phyloP scores from a whole-genome alignment of 768 basidiomycete genomes.

The Naematelia encephala region DNA sequence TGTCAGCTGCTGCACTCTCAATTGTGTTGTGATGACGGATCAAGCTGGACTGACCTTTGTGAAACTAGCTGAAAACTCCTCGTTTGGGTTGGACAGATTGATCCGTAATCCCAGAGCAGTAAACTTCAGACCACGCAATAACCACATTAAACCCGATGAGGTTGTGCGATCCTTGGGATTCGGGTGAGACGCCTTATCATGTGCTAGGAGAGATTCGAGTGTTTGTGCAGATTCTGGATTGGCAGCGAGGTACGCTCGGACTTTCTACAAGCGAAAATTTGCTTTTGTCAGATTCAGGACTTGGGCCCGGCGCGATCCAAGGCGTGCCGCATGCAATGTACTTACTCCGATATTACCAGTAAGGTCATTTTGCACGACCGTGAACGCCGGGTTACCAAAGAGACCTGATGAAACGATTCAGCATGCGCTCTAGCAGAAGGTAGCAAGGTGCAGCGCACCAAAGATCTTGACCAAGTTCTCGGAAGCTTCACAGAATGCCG shows the following conservation, averaged over 20 bases:
- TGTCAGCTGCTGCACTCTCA: too few relatives aligned
- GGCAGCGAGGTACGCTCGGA: constrained; percentile 71
- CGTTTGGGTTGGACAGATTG: constrained; percentile 63
- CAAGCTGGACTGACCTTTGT: constrained; percentile 50
- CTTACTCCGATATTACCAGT: constrained; percentile 84
- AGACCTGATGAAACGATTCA: constrained; percentile 59
- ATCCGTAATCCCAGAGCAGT: constrained; percentile 63
- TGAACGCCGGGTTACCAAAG: constrained; percentile 78
- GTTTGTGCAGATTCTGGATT: constrained; percentile 66
- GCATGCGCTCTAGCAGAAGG: background rate
- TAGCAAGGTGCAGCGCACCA: constrained; percentile 56
- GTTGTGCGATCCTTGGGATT: constrained; percentile 63
- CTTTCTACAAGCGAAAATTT: constrained; percentile 64
- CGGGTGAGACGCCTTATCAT: constrained; percentile 74
- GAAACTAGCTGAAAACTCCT: constrained; percentile 73
- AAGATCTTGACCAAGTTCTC: constrained; percentile 86
- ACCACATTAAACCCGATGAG: constrained; percentile 90
- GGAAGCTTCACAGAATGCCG: constrained; percentile 80
- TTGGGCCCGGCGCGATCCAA: background rate
- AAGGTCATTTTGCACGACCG: constrained; percentile 76
- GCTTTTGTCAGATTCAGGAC: background rate
- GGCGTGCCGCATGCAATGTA: constrained; percentile 22
- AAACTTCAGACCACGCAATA: constrained; percentile 79
- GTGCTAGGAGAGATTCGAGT: constrained; percentile 74
- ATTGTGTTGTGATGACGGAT: background rate